Evolutionary conservation across 495 filamentous ascomycete species (phyloP).

Genomic region (Copromyces sp.): DNA sequence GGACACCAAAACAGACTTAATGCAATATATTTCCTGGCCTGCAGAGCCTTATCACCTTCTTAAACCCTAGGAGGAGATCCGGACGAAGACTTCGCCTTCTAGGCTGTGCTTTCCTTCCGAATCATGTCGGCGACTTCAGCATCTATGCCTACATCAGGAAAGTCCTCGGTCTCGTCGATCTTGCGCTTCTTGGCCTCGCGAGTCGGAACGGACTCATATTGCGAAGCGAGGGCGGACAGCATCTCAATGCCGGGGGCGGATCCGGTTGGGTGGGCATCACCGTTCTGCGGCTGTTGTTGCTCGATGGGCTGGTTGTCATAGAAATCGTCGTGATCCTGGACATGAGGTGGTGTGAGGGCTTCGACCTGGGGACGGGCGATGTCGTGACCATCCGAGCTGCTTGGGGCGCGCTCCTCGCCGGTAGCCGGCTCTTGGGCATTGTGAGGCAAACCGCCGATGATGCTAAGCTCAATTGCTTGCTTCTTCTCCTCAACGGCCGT

Average conservation of each 20-base stretch:
- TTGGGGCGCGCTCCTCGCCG: constrained; percentile 23
- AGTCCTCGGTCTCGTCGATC: constrained; percentile 51
- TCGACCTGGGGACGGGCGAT: constrained; percentile 67
- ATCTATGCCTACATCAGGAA: constrained; percentile 65
- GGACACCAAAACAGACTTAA: not conserved
- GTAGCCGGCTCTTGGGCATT: constrained; percentile 32
- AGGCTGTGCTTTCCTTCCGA: constrained; percentile 35
- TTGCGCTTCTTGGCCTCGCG: constrained; percentile 67
- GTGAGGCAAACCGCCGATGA: constrained; percentile 66
- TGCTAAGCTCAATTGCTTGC: constrained; percentile 76
- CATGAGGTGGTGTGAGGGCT: constrained; percentile 63
- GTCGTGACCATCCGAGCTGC: constrained; percentile 32
- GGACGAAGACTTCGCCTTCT: not conserved
- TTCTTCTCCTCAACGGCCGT: constrained; percentile 64
- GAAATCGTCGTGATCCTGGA: constrained; percentile 23
- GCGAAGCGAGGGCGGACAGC: constrained; percentile 40
- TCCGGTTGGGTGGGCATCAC: constrained; percentile 3
- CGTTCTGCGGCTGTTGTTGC: constrained; percentile 18
- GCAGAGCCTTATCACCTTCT: not conserved
- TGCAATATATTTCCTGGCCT: not conserved
- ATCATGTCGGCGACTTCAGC: constrained; percentile 77
- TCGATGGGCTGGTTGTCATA: constrained; percentile 9
- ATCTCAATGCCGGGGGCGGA: constrained; percentile 39
- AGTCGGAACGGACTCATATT: constrained; percentile 34
- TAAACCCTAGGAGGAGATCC: not conserved